phyloP scores from a whole-genome alignment of 2,329 filamentous ascomycete genomes.

The Mycosphaerella sp. region DNA sequence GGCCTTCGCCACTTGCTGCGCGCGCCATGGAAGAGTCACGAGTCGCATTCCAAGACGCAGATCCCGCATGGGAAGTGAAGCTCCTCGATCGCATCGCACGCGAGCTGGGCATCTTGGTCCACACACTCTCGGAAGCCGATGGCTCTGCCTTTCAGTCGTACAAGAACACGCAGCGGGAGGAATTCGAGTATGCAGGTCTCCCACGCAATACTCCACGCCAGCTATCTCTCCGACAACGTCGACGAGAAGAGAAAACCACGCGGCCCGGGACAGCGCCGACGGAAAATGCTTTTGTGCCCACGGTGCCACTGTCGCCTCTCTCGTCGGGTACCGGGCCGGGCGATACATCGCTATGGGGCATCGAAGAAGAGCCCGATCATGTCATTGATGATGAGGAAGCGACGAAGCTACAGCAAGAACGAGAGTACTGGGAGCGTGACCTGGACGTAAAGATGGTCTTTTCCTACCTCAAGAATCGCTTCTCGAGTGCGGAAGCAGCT shows the following conservation, averaged over 20 bases:
- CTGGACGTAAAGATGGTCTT: conserved; percentile 90
- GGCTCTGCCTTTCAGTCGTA: conserved; percentile 78
- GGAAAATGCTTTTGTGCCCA: conserved; percentile 29
- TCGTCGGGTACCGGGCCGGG: conserved; percentile 24
- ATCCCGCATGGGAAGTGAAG: conserved; percentile 61
- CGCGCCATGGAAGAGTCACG: conserved; percentile 28
- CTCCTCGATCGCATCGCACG: conserved; percentile 77
- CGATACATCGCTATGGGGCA: conserved; percentile 58
- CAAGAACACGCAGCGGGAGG: conserved; percentile 45
- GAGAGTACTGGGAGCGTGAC: conserved; percentile 88
- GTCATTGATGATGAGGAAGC: conserved; percentile 27
- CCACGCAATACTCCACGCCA: conserved; percentile 36
- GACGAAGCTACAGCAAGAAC: conserved; percentile 38
- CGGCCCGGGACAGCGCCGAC: conserved; percentile 14
- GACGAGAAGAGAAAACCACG: conserved; percentile 16
- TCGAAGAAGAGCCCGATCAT: conserved; percentile 53
- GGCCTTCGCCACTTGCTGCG: conserved; percentile 29
- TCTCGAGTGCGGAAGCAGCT: conserved; percentile 42
- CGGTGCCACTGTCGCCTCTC: conserved; percentile 28
- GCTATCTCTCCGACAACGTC: conserved; percentile 25
- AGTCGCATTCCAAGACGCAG: conserved; percentile 33
- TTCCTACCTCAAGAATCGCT: conserved; percentile 72
- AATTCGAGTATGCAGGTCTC: conserved; percentile 72
- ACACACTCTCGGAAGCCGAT: conserved; percentile 77
- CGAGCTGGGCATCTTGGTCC: conserved; percentile 77